Conservation (phyloP, 2,329 filamentous ascomycete genomes). For the Colletotrichum caudatum region DNA sequence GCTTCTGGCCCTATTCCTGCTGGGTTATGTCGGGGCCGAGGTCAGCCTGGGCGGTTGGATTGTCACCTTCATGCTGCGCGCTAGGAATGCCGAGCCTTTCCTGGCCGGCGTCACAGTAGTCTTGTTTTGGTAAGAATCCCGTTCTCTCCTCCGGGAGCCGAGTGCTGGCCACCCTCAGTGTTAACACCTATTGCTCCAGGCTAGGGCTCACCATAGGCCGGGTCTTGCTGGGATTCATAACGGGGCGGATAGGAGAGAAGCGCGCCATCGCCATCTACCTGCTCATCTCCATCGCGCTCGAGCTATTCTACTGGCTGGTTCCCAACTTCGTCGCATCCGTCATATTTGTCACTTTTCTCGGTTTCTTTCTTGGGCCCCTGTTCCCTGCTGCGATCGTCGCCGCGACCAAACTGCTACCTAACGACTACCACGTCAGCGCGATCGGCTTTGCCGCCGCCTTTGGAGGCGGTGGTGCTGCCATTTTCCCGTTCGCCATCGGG, state of each 20-base stretch:
- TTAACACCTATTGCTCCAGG: constrained; percentile 7
- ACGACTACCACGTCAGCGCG: constrained; percentile 79
- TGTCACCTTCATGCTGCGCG: constrained; percentile 86
- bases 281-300: constrained; percentile 69
- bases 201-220: constrained; percentile 82
- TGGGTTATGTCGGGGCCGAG: constrained; percentile 84
- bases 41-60: constrained; percentile 83
- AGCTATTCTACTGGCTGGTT: constrained; percentile 85
- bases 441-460: constrained; percentile 86
- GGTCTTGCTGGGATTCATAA: constrained; percentile 80
- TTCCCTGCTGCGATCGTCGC: constrained; percentile 82
- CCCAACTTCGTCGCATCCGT: constrained; percentile 80
- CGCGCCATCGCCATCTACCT: constrained; percentile 74
- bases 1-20: constrained; percentile 79
- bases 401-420: constrained; percentile 79
- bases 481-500: constrained; percentile 75
- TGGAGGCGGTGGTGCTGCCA: constrained; percentile 78
- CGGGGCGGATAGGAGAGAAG: constrained; percentile 79
- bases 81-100: constrained; percentile 76
- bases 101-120: constrained; percentile 81
- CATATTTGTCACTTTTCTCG: constrained; percentile 77
- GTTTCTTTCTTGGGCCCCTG: constrained; percentile 83
- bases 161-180: too few relatives aligned
- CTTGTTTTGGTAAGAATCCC: constrained; percentile 73
- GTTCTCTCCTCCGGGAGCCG: background rate